Base-by-base conservation (phyloP, 2,329 filamentous ascomycete species). In the Colletotrichum costaricense region DNA sequence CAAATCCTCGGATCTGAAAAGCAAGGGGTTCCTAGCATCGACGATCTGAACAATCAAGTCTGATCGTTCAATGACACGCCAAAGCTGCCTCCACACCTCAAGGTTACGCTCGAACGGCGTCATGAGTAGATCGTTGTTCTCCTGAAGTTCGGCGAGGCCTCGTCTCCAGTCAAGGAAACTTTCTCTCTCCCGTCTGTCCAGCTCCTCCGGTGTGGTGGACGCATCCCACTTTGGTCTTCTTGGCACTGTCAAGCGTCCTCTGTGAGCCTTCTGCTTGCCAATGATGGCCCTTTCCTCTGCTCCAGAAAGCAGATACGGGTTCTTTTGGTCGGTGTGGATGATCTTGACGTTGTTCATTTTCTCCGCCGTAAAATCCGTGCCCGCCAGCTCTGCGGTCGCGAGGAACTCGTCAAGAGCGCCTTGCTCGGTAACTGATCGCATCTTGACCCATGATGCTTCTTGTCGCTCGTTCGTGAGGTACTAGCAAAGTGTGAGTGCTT, bases 301-400 rank as follows among this genome's bases (percentile, higher is more conserved):
- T 0, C 93, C 91, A 0, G 95, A 96, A 22, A 99, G 88, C 5
- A 99, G 87, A 78, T 96, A 99, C 0, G 97, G 97, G 82, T 99
- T 99, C 86, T 93, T 94, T 85, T 98, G 95, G 82, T 98, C 95
- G 77, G 93, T 93, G 82, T 99, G 97, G 78, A 99, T 98, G 81
- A 99, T 98, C 87, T 98, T 98, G 84, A 98, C 94, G 81, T 97
- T 98, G 85, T 96, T 98, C 91, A 97, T 94, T 89, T 98, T 98
- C 87, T 98, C 95, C 33, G 97, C 97, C 1, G 96, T 98, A 84
- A 99, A 99, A 82, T 99, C 97, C 77, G 97, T 99, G 76, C 95
- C 96, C n/a, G 97, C 97, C 78, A 99, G 87, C 85, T 98, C 95
- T 75, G 97, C 97, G 2, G 97, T 99, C 70, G 93, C 94, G 76